phyloP scores from a whole-genome alignment of 2,329 filamentous ascomycete species.

The Penicillium sp. region DNA sequence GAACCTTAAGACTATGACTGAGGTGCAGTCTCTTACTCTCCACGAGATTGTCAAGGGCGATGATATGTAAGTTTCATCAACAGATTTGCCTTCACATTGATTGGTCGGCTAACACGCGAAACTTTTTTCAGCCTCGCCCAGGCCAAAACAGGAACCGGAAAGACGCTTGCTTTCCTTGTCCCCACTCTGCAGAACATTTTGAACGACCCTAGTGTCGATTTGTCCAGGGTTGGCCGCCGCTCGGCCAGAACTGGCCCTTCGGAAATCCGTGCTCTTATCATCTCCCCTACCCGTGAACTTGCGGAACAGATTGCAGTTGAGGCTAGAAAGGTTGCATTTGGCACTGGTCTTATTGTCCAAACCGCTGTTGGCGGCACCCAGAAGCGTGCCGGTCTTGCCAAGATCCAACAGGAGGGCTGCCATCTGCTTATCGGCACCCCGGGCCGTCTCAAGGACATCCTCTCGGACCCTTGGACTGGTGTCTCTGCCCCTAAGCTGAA shows the following conservation, averaged over 20 bases:
- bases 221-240: slow-evolving; percentile 10
- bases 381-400: slow-evolving; percentile 65
- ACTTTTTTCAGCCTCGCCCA: slow-evolving; percentile 68
- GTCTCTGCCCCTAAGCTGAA: slow-evolving; percentile 63
- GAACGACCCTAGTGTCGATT: slow-evolving; percentile 58
- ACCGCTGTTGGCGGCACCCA: slow-evolving; percentile 89
- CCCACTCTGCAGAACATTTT: slow-evolving; percentile 81
- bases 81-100: background rate
- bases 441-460: slow-evolving; percentile 78
- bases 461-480: slow-evolving; percentile 62
- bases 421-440: slow-evolving; percentile 89
- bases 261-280: slow-evolving; percentile 59
- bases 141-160: slow-evolving; percentile 95
- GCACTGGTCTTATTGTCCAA: slow-evolving; percentile 67
- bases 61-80: slow-evolving; percentile 67
- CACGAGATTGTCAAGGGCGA: slow-evolving; percentile 72
- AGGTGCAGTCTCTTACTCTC: slow-evolving; percentile 84
- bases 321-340: slow-evolving; percentile 63
- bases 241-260: slow-evolving; percentile 21
- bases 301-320: slow-evolving; percentile 68
- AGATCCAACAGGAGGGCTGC: slow-evolving; percentile 72
- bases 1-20: slow-evolving; percentile 81
- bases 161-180: slow-evolving; percentile 89
- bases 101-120: slow-evolving; percentile 15
- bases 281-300: slow-evolving; percentile 62